Evolutionary conservation across 495 filamentous ascomycete species (phyloP).

Genomic region (Daldinia bambusicola): DNA sequence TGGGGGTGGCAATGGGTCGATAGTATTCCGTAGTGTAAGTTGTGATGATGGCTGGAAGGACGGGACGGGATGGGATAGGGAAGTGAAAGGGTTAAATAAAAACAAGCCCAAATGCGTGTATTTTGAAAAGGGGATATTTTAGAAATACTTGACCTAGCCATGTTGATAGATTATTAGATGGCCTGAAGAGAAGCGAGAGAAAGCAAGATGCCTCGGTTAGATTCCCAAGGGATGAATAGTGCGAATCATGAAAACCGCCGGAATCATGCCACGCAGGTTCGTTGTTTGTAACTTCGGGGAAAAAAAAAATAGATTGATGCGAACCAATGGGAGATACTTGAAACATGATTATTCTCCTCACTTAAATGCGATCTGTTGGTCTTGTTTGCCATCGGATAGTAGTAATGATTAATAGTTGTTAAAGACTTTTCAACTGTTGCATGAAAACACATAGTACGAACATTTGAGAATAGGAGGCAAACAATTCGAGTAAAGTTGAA

Average conservation of each 20-base stretch:
- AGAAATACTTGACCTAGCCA: not conserved
- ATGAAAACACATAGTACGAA: too few species aligned
- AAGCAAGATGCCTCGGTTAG: not conserved
- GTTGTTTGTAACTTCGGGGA: conserved; percentile 34
- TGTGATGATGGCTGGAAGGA: too few species aligned
- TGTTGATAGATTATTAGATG: not conserved
- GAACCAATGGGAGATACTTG: not conserved
- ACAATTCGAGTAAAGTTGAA: conserved; percentile 3
- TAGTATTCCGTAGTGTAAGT: not conserved
- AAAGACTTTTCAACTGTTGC: too few species aligned
- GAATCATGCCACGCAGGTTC: conserved; percentile 3
- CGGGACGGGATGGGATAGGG: not conserved
- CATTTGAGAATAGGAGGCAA: conserved; percentile 11
- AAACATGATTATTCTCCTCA: not conserved
- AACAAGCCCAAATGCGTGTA: not conserved
- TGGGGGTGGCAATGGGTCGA: conserved; percentile 28
- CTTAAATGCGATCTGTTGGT: conserved; percentile 3
- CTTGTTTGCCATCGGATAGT: not conserved
- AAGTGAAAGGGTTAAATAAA: not conserved
- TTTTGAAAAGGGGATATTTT: not conserved
- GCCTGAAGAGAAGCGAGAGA: not conserved
- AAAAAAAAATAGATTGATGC: conserved; percentile 20
- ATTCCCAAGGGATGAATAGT: conserved; percentile 6
- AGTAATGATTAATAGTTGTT: not conserved
- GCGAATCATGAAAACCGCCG: conserved; percentile 17